phyloP scores from a whole-genome alignment of 1,284 basidiomycete species.

The Erythrobasidium hasegawianum region DNA sequence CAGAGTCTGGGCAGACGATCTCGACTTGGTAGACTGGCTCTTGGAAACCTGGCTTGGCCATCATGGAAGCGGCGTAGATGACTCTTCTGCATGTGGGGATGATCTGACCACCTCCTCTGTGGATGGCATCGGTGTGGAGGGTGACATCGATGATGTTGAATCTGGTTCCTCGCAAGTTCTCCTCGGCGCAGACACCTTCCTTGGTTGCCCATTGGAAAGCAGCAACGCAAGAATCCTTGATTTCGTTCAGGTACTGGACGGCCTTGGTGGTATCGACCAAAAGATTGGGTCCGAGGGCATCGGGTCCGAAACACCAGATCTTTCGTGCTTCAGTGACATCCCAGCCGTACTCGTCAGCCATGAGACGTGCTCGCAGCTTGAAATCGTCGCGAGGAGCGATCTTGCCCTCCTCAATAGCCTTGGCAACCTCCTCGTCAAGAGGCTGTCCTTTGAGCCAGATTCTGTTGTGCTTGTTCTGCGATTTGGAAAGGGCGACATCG shows the following conservation, averaged over 20 bases:
- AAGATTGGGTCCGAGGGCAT: slow-evolving; percentile 95
- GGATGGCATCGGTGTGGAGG: slow-evolving; percentile 97
- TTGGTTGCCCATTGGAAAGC: slow-evolving; percentile 99
- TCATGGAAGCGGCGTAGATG: slow-evolving; percentile 89
- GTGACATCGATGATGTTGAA: slow-evolving; percentile 96
- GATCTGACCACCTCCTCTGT: slow-evolving; percentile 98
- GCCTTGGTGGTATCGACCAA: slow-evolving; percentile 94
- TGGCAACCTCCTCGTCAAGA: slow-evolving; percentile 87
- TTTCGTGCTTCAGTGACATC: slow-evolving; percentile 99
- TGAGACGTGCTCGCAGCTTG: slow-evolving; percentile 89
- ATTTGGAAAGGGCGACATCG: slow-evolving; percentile 96
- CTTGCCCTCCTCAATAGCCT: slow-evolving; percentile 85
- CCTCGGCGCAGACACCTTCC: slow-evolving; percentile 94
- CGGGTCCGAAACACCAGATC: slow-evolving; percentile 99
- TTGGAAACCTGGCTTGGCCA: slow-evolving; percentile 86
- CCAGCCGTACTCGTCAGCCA: slow-evolving; percentile 97
- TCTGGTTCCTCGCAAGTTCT: slow-evolving; percentile 98
- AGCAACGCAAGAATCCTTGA: slow-evolving; percentile 99
- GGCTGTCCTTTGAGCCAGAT: slow-evolving; percentile 91
- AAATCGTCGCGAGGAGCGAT: slow-evolving; percentile 93
- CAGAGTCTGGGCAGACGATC: slow-evolving; percentile 96
- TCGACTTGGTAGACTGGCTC: slow-evolving; percentile 98
- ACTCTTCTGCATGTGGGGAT: slow-evolving; percentile 95
- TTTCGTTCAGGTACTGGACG: slow-evolving; percentile 63
- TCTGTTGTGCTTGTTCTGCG: slow-evolving; percentile 99